Percentiles rank a stretch among this genome's conserved stretches.
Evolutionary conservation across 2,329 filamentous ascomycete genomes (phyloP).

Genomic region (Dactylellina leptospora): DNA sequence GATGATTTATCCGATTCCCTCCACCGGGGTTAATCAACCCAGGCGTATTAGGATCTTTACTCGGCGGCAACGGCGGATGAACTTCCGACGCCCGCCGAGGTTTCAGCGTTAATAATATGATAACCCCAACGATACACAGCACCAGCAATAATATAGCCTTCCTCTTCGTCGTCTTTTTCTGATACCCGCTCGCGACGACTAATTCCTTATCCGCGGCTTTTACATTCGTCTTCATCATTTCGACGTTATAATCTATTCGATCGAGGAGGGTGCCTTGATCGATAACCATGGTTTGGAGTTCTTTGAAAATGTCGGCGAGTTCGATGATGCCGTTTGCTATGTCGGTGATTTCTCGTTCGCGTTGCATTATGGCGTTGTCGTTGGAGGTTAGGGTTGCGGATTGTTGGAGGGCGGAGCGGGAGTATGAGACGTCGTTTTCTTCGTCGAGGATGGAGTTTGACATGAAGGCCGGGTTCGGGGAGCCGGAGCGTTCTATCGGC

Average conservation of each 20-base stretch:
- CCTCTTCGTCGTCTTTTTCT: constrained; percentile 85
- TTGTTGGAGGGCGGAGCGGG: constrained; percentile 80
- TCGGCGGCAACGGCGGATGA: constrained; percentile 42
- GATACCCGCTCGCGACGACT: constrained; percentile 85
- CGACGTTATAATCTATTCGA: constrained; percentile 97
- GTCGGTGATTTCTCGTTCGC: constrained; percentile 95
- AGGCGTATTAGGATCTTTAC: constrained; percentile 35
- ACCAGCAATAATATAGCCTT: constrained; percentile 91
- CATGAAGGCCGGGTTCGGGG: constrained; percentile 66
- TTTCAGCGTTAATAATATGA: constrained; percentile 84
- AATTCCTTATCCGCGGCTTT: constrained; percentile 93
- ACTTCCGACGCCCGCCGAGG: constrained; percentile 64
- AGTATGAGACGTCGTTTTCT: constrained; percentile 90
- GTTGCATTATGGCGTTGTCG: constrained; percentile 84
- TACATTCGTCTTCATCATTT: constrained; percentile 91
- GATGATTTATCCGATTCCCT: constrained; percentile 52
- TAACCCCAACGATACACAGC: constrained; percentile 82
- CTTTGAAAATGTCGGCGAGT: constrained; percentile 93
- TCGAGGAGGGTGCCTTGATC: constrained; percentile 91
- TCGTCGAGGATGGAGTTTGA: constrained; percentile 92
- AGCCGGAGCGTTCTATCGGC: constrained; percentile 65
- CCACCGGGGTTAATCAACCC: constrained; percentile 46
- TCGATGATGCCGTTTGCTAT: constrained; percentile 99
- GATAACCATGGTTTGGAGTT: constrained; percentile 94
- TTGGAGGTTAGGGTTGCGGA: constrained; percentile 70